Evolutionary conservation across 352 stramenopile genomes (phyloP).

Genomic region (Phytophthora syringae): DNA sequence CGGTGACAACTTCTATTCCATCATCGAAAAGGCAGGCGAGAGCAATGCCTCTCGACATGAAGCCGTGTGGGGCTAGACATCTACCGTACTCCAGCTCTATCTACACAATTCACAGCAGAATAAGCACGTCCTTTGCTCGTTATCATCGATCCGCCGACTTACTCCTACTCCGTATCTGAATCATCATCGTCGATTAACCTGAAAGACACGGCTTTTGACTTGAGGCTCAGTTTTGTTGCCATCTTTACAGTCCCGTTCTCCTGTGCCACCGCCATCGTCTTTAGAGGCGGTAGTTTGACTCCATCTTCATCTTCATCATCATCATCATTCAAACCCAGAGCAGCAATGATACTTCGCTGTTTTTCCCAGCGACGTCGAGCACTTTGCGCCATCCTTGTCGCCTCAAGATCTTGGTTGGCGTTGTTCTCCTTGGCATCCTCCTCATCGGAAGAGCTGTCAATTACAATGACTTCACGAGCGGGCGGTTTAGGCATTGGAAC

Average conservation of each 20-base stretch:
- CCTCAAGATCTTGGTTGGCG: slow-evolving; percentile 12
- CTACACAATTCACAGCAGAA: slow-evolving; percentile 21
- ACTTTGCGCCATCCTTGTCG: slow-evolving; percentile 20
- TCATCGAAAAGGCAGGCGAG: slow-evolving; percentile 65
- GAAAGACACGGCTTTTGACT: slow-evolving; percentile 22
- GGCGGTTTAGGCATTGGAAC: slow-evolving; percentile 2
- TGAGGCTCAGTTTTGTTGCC: slow-evolving; percentile 6
- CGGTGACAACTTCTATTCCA: slow-evolving; percentile 76
- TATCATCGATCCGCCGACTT: slow-evolving; percentile 7
- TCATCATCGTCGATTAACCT: slow-evolving; percentile 39
- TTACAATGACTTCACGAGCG: slow-evolving; percentile 14
- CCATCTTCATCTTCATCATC: slow-evolving; percentile 33
- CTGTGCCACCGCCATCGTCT: slow-evolving; percentile 7
- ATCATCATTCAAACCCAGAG: slow-evolving; percentile 18
- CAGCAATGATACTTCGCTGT: slow-evolving; percentile 13
- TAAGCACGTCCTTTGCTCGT: slow-evolving; percentile 1
- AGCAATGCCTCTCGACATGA: slow-evolving; percentile 34
- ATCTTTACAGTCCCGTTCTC: slow-evolving; percentile 1
- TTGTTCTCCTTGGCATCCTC: slow-evolving; percentile 17
- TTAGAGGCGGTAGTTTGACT: slow-evolving; percentile 8
- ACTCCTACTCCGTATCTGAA: slow-evolving; percentile 40
- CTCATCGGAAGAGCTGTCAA: slow-evolving; percentile 39
- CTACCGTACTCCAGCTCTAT: slow-evolving; percentile 17
- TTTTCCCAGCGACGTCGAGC: slow-evolving; percentile 16
- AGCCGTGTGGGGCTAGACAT: slow-evolving; percentile 60